A percentile compares a stretch with the other conserved stretches of the same genome.
Conservation (phyloP, 768 basidiomycete species). For the Termitomyces sp. region DNA sequence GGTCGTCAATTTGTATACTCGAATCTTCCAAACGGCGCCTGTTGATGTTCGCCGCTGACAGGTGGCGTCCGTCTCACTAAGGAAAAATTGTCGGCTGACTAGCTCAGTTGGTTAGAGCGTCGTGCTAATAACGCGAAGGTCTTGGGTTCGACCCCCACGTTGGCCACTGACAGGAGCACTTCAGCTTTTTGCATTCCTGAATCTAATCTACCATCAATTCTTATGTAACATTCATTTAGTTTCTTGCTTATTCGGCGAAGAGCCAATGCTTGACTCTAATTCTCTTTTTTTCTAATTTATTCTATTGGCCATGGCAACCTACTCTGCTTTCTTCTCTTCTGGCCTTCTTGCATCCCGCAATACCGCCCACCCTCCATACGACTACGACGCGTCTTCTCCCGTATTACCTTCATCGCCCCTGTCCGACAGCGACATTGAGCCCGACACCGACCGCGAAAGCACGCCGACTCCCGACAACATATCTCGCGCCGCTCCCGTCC, state of each 20-base stretch:
- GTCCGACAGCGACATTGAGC: slow-evolving; percentile 31
- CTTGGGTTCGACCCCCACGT: slow-evolving; percentile 81
- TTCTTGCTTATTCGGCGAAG: too few species aligned
- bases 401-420: slow-evolving; percentile 20
- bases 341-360: slow-evolving; percentile 55
- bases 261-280: not conserved
- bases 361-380: not conserved
- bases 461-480: slow-evolving; percentile 20
- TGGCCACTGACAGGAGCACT: too few species aligned
- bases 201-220: too few species aligned
- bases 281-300: slow-evolving; percentile 1
- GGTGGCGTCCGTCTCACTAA: too few species aligned
- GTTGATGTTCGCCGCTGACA: too few species aligned
- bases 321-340: slow-evolving; percentile 69
- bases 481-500: not conserved
- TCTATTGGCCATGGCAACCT: slow-evolving; percentile 32
- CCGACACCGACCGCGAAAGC: slow-evolving; percentile 19
- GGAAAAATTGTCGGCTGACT: too few species aligned
- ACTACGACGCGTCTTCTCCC: slow-evolving; percentile 17
- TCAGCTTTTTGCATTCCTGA: too few species aligned
- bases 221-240: slow-evolving; percentile 6
- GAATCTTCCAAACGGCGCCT: too few species aligned
- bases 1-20: too few species aligned
- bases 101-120: slow-evolving; percentile 95
- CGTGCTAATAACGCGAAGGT: slow-evolving; percentile 86